Base-by-base conservation (phyloP, 192 early-diverging fungal genomes). In the Coemansia javaensis region DNA sequence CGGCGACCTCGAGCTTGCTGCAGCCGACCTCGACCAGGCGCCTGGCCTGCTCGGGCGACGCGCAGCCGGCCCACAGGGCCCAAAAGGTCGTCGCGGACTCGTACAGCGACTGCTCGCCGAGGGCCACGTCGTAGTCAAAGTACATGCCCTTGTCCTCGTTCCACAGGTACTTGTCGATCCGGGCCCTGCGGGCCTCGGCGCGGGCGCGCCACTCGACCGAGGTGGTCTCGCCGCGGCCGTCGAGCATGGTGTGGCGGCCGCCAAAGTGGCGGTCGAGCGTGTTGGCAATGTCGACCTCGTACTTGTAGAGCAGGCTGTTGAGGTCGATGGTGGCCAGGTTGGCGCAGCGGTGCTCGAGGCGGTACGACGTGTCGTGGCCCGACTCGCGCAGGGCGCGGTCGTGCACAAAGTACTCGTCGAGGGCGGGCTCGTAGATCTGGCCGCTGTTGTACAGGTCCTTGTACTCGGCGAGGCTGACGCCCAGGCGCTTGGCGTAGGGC, bases 301-400 rank as follows among this genome's bases (percentile, higher is more conserved):
- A 99, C 62, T 94, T 94, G 86, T 88, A 96, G 62, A 99, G 65
- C 13, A 99, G 75, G 42, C 84, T 68, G 64, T 94, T 96, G 40
- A 99, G 77, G 65, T 99, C 97, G 44, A 97, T 80, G 0, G 94
- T 97, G 14, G 89, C 91, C 57, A 99, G 68, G 53, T 89, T 78
- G 0, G 94, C 97, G 58, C 92, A 95, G 30, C 84, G 77, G 24
- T 84, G 82, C 58, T 99, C 97, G 23, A 93, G 85, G 4, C 94
- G 77, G 65, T 98, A 97, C 10, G 93, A 89, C 0, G 94, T 97
- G 66, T 98, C 94, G 71, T 98, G 94, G 13, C 94, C 95, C 24
- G 90, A 93, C 73, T 97, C 93, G 43, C 95, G 86, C 3, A 95
- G 93, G 0, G 97, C 97, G 5, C 97, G 84, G 63, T 99, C 97